Conservation (phyloP, 2,329 filamentous ascomycete genomes). For the Penicillium sp. region DNA sequence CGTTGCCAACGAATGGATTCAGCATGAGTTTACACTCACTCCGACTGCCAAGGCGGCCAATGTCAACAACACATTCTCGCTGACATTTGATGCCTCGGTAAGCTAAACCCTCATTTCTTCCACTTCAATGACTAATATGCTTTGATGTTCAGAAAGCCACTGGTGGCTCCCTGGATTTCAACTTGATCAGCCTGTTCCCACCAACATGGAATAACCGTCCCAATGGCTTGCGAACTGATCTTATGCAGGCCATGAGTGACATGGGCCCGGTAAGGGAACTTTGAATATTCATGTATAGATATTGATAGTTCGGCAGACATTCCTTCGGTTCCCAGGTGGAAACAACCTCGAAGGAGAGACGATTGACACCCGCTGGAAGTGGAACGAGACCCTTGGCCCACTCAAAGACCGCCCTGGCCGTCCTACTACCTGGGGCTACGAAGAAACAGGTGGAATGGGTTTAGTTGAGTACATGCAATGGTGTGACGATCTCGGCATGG, state of each 20-base stretch:
- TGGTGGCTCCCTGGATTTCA: constrained; percentile 49
- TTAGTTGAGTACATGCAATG: constrained; percentile 52
- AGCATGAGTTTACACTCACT: constrained; percentile 40
- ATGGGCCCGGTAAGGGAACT: constrained; percentile 20
- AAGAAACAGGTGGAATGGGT: constrained; percentile 47
- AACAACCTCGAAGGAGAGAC: constrained; percentile 51
- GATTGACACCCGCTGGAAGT: constrained; percentile 46
- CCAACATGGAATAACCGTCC: constrained; percentile 55
- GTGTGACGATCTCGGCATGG: constrained; percentile 48
- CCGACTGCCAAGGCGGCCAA: constrained; percentile 24
- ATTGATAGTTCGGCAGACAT: constrained; percentile 28
- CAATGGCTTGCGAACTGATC: constrained; percentile 53
- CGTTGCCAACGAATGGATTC: constrained; percentile 38
- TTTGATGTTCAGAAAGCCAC: constrained; percentile 29
- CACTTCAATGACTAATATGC: background rate
- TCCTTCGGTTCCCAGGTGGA: constrained; percentile 54
- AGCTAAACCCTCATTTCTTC: background rate
- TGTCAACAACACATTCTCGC: constrained; percentile 52
- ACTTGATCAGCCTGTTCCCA: constrained; percentile 55
- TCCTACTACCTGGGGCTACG: constrained; percentile 45
- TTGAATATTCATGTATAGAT: background rate
- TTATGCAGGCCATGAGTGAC: constrained; percentile 45
- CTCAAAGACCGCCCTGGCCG: constrained; percentile 49
- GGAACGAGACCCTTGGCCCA: constrained; percentile 54
- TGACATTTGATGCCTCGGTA: constrained; percentile 50